Percentiles rank a stretch among this genome's conserved stretches.
phyloP scores from a whole-genome alignment of 495 filamentous ascomycete species.

The Aspergillus saccharolyticus region DNA sequence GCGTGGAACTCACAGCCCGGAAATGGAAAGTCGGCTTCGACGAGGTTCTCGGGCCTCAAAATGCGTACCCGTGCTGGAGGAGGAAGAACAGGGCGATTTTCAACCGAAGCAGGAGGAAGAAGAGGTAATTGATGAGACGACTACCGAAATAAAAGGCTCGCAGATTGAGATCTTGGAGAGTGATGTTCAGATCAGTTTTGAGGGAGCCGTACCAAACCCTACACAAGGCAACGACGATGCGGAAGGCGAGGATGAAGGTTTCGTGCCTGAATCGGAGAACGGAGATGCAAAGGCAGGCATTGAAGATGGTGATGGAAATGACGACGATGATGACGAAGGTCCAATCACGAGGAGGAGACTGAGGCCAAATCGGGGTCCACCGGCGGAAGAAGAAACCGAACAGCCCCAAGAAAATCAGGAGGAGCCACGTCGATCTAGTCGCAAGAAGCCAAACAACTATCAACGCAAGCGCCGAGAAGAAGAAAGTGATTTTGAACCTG shows the following conservation, averaged over 20 bases:
- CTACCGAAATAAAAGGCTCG: constrained; percentile 32
- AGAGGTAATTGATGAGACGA: constrained; percentile 28
- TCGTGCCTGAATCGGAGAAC: constrained; percentile 50
- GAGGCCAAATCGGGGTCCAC: constrained; percentile 35
- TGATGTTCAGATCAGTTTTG: constrained; percentile 36
- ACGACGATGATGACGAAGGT: constrained; percentile 66
- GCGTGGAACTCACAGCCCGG: constrained; percentile 63
- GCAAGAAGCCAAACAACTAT: constrained; percentile 44
- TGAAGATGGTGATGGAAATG: constrained; percentile 40
- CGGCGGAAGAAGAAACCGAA: constrained; percentile 35
- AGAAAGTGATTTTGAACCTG: constrained; percentile 85
- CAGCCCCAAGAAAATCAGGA: constrained; percentile 32
- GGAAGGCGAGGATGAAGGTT: constrained; percentile 39
- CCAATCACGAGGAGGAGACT: constrained; percentile 52
- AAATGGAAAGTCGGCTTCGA: constrained; percentile 50
- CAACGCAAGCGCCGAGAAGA: constrained; percentile 58
- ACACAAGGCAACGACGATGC: constrained; percentile 17
- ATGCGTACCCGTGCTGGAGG: constrained; percentile 55
- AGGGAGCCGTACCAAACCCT: constrained; percentile 25
- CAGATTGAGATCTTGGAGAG: constrained; percentile 40
- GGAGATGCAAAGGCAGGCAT: constrained; percentile 33
- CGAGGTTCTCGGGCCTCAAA: constrained; percentile 51
- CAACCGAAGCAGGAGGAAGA: constrained; percentile 28
- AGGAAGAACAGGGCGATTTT: constrained; percentile 45
- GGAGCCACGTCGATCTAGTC: constrained; percentile 43